Conservation (phyloP, 345 rosid species). For the Heritiera littoralis region DNA sequence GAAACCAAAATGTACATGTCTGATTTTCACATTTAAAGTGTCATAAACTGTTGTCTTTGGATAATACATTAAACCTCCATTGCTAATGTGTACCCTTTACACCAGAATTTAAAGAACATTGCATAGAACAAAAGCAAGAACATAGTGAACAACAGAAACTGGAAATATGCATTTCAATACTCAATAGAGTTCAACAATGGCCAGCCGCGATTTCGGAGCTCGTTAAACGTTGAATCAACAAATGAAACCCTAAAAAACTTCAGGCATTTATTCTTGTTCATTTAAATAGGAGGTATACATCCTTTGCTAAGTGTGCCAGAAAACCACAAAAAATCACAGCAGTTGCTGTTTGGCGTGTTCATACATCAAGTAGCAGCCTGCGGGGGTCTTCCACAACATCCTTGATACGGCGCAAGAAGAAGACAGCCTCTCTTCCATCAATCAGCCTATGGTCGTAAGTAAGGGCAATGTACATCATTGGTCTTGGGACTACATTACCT, state of each 20-base stretch:
- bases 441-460: slow-evolving; percentile 87
- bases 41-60: too few relatives aligned
- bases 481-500: slow-evolving; percentile 71
- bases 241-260: slow-evolving; percentile 39
- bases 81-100: too few relatives aligned
- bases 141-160: background rate
- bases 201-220: slow-evolving; percentile 37
- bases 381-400: slow-evolving; percentile 91
- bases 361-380: slow-evolving; percentile 75
- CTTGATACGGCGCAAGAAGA: slow-evolving; percentile 82
- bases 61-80: too few relatives aligned
- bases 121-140: too few relatives aligned
- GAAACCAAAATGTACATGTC: too few relatives aligned
- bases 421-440: slow-evolving; percentile 94
- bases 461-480: slow-evolving; percentile 92
- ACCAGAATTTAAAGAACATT: background rate
- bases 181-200: slow-evolving; percentile 17
- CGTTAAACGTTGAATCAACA: slow-evolving; percentile 21
- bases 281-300: background rate
- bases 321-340: slow-evolving; percentile 12
- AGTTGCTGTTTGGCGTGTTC: slow-evolving; percentile 22
- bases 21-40: too few relatives aligned
- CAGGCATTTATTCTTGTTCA: slow-evolving; percentile 33
- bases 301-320: slow-evolving; percentile 4
- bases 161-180: background rate